A percentile compares a stretch with the other conserved stretches of the same genome.
phyloP scores from a whole-genome alignment of 345 rosid species.

The Eucalyptus sp. region DNA sequence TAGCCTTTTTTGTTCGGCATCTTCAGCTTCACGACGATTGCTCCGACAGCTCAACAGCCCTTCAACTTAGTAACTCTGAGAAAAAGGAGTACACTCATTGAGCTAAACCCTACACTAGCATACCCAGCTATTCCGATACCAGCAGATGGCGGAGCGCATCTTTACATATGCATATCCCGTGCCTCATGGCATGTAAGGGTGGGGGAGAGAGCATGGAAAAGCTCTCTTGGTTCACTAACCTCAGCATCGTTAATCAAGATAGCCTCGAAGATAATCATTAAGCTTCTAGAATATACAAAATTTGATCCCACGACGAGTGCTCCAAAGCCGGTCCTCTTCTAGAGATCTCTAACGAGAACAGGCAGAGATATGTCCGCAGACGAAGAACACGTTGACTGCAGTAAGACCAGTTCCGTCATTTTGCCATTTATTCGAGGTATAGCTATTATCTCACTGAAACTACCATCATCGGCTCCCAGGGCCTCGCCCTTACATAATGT shows the following conservation, averaged over 20 bases:
- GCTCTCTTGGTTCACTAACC: neutral
- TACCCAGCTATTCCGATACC: neutral
- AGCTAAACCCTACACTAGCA: neutral
- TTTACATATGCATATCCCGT: neutral
- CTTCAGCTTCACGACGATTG: neutral
- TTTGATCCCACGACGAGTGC: neutral
- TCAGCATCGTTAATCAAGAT: neutral
- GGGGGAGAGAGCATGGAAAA: neutral
- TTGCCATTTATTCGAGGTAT: neutral
- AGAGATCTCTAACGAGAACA: neutral
- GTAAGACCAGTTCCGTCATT: neutral
- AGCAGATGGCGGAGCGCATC: neutral
- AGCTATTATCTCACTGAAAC: neutral
- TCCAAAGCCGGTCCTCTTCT: neutral
- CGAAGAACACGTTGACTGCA: neutral
- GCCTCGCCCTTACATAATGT: neutral
- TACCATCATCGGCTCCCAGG: neutral
- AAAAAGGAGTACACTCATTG: neutral
- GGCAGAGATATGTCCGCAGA: neutral
- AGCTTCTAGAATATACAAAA: neutral
- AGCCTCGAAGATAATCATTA: neutral
- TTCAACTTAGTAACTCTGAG: neutral
- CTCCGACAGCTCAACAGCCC: neutral
- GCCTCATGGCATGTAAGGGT: neutral
- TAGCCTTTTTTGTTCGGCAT: neutral